Percentiles rank a stretch among this genome's conserved stretches.
Conservation (phyloP, 1,284 basidiomycete genomes). For the Tilletia caries region DNA sequence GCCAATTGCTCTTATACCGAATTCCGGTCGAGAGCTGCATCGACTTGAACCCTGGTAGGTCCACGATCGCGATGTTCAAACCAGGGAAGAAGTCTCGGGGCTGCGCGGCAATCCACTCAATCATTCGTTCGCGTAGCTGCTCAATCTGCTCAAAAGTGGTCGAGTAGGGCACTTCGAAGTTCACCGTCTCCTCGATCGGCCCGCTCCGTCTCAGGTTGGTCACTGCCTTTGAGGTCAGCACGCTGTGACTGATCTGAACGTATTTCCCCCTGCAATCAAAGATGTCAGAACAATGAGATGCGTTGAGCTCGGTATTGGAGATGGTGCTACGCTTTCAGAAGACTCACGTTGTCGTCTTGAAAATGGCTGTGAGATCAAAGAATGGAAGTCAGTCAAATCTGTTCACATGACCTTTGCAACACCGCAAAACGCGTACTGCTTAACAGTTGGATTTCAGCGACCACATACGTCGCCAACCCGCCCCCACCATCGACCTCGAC, state of each 20-base stretch:
- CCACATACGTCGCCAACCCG: not conserved
- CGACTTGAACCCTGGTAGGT: slow-evolving; percentile 77
- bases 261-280: slow-evolving; percentile 23
- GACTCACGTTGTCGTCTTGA: slow-evolving; percentile 27
- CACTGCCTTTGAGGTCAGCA: slow-evolving; percentile 51
- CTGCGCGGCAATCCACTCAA: slow-evolving; percentile 67
- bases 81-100: slow-evolving; percentile 52
- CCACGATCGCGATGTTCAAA: slow-evolving; percentile 57
- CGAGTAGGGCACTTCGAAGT: slow-evolving; percentile 73
- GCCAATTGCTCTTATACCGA: slow-evolving; percentile 82
- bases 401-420: not conserved
- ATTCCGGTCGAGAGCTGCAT: slow-evolving; percentile 77
- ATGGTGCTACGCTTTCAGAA: not conserved
- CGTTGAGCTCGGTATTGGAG: not conserved
- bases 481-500: slow-evolving; percentile 58
- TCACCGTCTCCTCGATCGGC: slow-evolving; percentile 66
- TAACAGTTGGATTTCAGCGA: slow-evolving; percentile 55
- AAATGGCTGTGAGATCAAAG: slow-evolving; percentile 60
- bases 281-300: slow-evolving; percentile 13
- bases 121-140: slow-evolving; percentile 72
- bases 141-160: slow-evolving; percentile 83
- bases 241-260: slow-evolving; percentile 30
- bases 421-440: slow-evolving; percentile 56
- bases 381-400: not conserved
- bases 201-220: slow-evolving; percentile 62